These are phyloP conservation scores for Colletotrichum musicola DNA, from an alignment of 2,329 filamentous ascomycete genomes.

Conservation along the genomic window DNA sequence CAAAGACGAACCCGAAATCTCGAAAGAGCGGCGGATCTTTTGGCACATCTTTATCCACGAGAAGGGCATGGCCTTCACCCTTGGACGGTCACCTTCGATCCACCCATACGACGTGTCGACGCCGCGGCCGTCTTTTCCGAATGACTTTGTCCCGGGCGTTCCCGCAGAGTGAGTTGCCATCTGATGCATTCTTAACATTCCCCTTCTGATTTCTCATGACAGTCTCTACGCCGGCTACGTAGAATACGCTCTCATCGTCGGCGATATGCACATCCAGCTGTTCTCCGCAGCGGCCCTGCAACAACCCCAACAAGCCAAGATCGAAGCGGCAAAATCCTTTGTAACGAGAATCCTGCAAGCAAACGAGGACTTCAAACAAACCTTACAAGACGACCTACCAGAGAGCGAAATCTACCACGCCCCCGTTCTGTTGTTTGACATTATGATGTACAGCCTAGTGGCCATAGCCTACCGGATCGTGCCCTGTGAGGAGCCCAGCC, in stretches of 20 bases:
- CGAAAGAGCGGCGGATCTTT: conserved; percentile 41
- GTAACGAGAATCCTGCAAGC: background rate
- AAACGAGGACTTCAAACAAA: background rate
- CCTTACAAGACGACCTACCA: background rate
- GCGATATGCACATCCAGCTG: conserved; percentile 18
- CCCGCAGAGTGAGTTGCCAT: background rate
- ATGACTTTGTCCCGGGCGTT: conserved; percentile 12
- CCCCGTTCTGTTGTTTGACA: background rate
- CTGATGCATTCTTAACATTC: too few species aligned
- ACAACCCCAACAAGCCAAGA: background rate
- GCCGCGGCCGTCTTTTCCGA: background rate
- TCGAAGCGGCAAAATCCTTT: background rate
- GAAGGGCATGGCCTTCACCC: conserved; percentile 46
- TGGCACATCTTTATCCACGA: conserved; percentile 48
- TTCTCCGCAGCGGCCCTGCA: conserved; percentile 6
- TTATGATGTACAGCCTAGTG: background rate
- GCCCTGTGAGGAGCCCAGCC: background rate
- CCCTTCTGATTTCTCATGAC: background rate
- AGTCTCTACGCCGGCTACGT: conserved; percentile 8
- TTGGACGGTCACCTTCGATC: conserved; percentile 44
- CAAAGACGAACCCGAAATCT: background rate
- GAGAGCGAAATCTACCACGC: background rate
- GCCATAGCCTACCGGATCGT: background rate
- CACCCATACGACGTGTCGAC: conserved; percentile 47
- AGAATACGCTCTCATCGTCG: conserved; percentile 12